Conservation (phyloP, 352 stramenopile species). For the Pythium scleroteichum region DNA sequence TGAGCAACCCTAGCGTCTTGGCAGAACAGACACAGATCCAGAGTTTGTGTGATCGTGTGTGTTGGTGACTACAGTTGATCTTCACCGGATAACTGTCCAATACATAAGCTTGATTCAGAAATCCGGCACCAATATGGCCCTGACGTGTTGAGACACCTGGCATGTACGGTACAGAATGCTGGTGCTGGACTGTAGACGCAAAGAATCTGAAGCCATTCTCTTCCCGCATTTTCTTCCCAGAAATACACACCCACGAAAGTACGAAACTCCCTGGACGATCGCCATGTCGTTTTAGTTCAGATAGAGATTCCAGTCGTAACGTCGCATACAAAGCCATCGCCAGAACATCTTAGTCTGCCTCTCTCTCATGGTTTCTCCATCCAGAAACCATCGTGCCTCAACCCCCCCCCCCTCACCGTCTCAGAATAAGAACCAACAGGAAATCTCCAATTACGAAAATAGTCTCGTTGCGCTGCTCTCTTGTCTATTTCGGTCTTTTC, state of each 20-base stretch:
- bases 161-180: background rate
- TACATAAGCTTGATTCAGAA: no score
- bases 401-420: no score
- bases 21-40: no score
- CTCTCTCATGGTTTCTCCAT: no score
- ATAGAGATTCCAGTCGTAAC: background rate
- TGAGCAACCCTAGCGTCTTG: no score
- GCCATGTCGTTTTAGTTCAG: background rate
- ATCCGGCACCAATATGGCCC: no score
- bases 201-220: slow-evolving; percentile 7
- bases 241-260: background rate
- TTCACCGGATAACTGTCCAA: no score
- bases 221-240: slow-evolving; percentile 1
- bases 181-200: background rate
- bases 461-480: background rate
- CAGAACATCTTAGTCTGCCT: no score
- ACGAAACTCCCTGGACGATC: background rate
- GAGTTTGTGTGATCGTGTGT: no score
- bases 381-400: no score
- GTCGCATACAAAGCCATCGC: background rate
- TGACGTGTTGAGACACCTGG: background rate
- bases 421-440: background rate
- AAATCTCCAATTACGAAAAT: background rate
- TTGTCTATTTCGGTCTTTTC: background rate
- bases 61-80: no score